Percentiles rank a stretch among this genome's conserved stretches.
Evolutionary conservation across 2,329 filamentous ascomycete genomes (phyloP).

Genomic region (Leptographium wingfieldii): DNA sequence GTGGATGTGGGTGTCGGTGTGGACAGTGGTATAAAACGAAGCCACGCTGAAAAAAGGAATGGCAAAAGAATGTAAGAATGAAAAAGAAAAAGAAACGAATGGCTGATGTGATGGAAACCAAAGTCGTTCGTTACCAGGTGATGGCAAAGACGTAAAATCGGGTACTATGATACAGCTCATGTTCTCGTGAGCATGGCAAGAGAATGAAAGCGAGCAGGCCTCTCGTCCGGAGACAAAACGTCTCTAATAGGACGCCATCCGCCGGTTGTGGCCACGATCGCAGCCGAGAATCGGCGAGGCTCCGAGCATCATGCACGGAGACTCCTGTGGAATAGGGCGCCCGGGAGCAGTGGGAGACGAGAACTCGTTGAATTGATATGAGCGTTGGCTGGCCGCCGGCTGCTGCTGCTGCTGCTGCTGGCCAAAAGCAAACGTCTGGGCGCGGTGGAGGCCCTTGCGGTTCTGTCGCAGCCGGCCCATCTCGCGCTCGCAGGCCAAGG

Average conservation of each 20-base stretch:
- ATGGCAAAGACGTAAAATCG: not conserved
- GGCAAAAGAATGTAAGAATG: not conserved
- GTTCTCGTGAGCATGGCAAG: not conserved
- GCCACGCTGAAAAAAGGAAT: not conserved
- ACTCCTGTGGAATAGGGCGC: constrained; percentile 25
- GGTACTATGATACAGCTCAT: not conserved
- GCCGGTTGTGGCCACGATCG: constrained; percentile 39
- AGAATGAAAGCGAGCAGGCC: not conserved
- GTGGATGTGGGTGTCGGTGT: not conserved
- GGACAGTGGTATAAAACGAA: not conserved
- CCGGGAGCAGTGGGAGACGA: constrained; percentile 43
- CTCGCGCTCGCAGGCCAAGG: constrained; percentile 84
- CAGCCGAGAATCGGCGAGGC: constrained; percentile 29
- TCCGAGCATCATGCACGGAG: constrained; percentile 29
- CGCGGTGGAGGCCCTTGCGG: constrained; percentile 70
- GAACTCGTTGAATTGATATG: constrained; percentile 5
- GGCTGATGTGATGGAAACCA: not conserved
- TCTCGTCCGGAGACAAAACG: not conserved
- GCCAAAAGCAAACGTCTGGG: constrained; percentile 92
- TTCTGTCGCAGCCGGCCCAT: constrained; percentile 82
- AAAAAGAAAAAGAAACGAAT: not conserved
- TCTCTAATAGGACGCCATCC: constrained; percentile 47
- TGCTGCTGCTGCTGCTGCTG: constrained; percentile 28
- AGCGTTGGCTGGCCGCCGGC: not conserved
- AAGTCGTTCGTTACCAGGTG: not conserved